Evolutionary conservation across 2,329 filamentous ascomycete species (phyloP).

Genomic region (Aspergillaceae sp.): DNA sequence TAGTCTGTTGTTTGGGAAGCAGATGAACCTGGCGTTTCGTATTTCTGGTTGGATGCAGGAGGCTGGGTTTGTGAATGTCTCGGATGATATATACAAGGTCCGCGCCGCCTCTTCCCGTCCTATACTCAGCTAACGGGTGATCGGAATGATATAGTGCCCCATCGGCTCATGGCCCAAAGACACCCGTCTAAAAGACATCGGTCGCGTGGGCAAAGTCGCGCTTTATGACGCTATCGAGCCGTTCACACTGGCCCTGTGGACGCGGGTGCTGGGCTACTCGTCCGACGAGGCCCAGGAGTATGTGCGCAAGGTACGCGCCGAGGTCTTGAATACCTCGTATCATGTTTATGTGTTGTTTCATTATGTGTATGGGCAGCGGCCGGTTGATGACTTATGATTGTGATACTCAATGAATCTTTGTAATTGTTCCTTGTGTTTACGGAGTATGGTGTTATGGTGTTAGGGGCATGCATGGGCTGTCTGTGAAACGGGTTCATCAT

Average conservation of each 20-base stretch:
- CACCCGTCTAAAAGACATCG: slow-evolving; percentile 26
- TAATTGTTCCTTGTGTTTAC: slow-evolving; percentile 1
- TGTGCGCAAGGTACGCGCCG: slow-evolving; percentile 20
- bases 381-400: slow-evolving; percentile 9
- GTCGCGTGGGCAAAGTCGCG: slow-evolving; percentile 21
- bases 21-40: slow-evolving; percentile 25
- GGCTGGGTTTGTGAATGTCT: slow-evolving; percentile 25
- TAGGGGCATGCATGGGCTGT: too few relatives aligned
- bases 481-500: too few relatives aligned
- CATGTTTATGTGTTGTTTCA: slow-evolving; percentile 25
- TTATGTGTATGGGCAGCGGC: slow-evolving; percentile 25
- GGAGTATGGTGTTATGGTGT: neutral
- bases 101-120: too few relatives aligned
- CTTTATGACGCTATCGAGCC: slow-evolving; percentile 28
- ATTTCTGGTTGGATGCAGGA: slow-evolving; percentile 20
- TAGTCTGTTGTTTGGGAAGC: slow-evolving; percentile 26
- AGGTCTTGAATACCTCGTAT: slow-evolving; percentile 15
- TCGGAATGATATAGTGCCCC: slow-evolving; percentile 16
- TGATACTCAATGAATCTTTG: neutral
- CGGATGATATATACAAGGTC: slow-evolving; percentile 30
- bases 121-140: neutral
- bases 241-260: slow-evolving; percentile 33
- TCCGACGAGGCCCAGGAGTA: slow-evolving; percentile 23
- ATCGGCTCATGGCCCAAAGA: slow-evolving; percentile 28
- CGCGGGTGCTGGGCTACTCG: slow-evolving; percentile 25